phyloP scores from a whole-genome alignment of 805 yeast species.

The Candida insectorum region DNA sequence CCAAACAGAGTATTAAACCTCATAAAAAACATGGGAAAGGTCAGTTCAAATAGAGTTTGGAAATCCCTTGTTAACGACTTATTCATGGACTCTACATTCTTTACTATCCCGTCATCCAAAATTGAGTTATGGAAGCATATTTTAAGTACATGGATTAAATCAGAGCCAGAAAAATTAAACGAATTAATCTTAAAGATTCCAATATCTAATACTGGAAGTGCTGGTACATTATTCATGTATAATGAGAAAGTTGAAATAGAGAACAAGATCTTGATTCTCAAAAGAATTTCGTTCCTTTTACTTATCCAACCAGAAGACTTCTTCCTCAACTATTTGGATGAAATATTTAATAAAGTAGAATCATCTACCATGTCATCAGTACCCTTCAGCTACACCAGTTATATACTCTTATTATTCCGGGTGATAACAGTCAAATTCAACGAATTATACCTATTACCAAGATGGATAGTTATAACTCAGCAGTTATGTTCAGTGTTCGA shows the following conservation, averaged over 20 bases:
- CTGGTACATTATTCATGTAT: conserved; percentile 62
- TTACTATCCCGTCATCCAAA: conserved; percentile 29
- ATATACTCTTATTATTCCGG: conserved; percentile 58
- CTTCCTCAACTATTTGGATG: conserved; percentile 50
- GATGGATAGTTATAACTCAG: conserved; percentile 68
- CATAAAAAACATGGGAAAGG: conserved; percentile 33
- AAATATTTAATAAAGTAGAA: conserved; percentile 34
- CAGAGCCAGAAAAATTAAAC: conserved; percentile 56
- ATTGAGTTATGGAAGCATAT: conserved; percentile 50
- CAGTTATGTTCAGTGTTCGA: conserved; percentile 49
- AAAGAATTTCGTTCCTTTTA: conserved; percentile 61
- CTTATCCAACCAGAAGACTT: conserved; percentile 60
- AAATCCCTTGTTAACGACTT: conserved; percentile 59
- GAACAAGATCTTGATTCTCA: conserved; percentile 49
- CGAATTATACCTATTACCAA: conserved; percentile 58
- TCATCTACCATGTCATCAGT: conserved; percentile 29
- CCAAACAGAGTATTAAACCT: conserved; percentile 44
- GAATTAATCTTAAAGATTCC: conserved; percentile 9
- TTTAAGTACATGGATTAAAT: conserved; percentile 59
- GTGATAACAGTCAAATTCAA: conserved; percentile 61
- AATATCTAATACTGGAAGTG: conserved; percentile 7
- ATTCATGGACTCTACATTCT: conserved; percentile 58
- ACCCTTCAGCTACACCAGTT: conserved; percentile 27
- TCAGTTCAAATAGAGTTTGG: conserved; percentile 54
- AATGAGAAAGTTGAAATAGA: conserved; percentile 62